A percentile compares a stretch with the other conserved stretches of the same genome.
Evolutionary conservation across 164 flowering plant species (phyloP).

Genomic region (Vitis rotundifolia): DNA sequence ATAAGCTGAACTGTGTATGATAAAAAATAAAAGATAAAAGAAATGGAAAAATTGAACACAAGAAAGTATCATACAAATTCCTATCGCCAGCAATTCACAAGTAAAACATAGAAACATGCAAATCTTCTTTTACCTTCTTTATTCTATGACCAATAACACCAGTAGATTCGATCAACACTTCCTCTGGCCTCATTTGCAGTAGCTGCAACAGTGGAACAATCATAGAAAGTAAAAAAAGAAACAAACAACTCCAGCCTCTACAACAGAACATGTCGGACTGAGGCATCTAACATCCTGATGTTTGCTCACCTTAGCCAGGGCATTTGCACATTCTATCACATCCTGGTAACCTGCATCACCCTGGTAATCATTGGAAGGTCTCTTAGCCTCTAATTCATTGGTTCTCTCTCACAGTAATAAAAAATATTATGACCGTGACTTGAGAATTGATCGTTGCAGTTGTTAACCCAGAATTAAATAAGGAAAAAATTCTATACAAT

Average conservation of each 20-base stretch:
- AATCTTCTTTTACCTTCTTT: slow-evolving; percentile 57
- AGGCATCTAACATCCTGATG: background rate
- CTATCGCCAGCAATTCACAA: background rate
- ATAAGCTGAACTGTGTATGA: too few species aligned
- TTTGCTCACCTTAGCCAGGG: slow-evolving; percentile 63
- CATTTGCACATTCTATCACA: slow-evolving; percentile 70
- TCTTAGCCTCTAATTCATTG: slow-evolving; percentile 10
- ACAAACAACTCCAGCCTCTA: background rate
- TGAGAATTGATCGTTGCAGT: too few species aligned
- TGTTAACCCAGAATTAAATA: background rate
- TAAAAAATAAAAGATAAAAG: too few species aligned
- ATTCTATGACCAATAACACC: slow-evolving; percentile 97
- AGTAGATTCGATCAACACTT: slow-evolving; percentile 86
- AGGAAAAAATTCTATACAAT: background rate
- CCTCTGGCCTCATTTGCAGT: slow-evolving; percentile 60
- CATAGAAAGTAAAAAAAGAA: background rate
- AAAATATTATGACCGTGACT: background rate
- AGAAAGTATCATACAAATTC: background rate
- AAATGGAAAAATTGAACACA: too few species aligned
- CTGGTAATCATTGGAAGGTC: slow-evolving; percentile 36
- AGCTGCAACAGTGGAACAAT: slow-evolving; percentile 38
- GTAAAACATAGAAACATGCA: background rate
- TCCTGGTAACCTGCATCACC: slow-evolving; percentile 98
- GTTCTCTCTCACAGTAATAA: background rate
- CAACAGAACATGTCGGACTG: background rate